Evolutionary conservation across 2,329 filamentous ascomycete species (phyloP).

Genomic region (Pestalotiopsis sp.): DNA sequence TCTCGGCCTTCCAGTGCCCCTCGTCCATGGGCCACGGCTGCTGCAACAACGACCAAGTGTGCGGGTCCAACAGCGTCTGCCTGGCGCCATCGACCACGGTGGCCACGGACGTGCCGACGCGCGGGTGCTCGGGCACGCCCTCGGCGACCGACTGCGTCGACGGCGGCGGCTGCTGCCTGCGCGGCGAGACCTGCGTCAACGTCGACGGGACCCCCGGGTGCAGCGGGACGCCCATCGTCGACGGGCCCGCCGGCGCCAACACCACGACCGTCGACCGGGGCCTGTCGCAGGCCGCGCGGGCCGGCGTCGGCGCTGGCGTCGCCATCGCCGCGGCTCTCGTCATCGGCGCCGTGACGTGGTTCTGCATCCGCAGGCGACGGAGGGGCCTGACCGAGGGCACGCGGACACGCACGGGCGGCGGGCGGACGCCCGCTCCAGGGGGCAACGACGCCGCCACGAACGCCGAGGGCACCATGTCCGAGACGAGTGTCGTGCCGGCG

Average conservation of each 20-base stretch:
- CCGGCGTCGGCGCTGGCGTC: slow-evolving; percentile 59
- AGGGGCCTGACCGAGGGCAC: slow-evolving; percentile 20
- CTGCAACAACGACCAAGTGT: slow-evolving; percentile 46
- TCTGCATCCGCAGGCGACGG: slow-evolving; percentile 46
- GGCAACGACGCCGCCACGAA: not conserved
- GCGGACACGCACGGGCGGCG: slow-evolving; percentile 14
- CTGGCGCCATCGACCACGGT: not conserved
- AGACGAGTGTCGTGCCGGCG: slow-evolving; percentile 15
- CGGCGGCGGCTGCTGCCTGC: slow-evolving; percentile 4
- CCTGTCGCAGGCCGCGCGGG: slow-evolving; percentile 54
- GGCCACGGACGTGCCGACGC: slow-evolving; percentile 9
- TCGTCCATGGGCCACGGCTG: slow-evolving; percentile 48
- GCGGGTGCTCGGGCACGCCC: slow-evolving; percentile 5
- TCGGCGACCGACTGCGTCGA: not conserved
- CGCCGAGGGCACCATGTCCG: slow-evolving; percentile 13
- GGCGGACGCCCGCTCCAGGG: not conserved
- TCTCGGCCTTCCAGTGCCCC: slow-evolving; percentile 45
- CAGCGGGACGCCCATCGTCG: slow-evolving; percentile 38
- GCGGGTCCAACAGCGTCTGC: slow-evolving; percentile 22
- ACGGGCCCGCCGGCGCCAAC: slow-evolving; percentile 35
- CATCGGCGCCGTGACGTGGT: slow-evolving; percentile 47
- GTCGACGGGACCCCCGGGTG: slow-evolving; percentile 32
- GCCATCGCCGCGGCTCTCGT: slow-evolving; percentile 45
- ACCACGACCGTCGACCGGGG: slow-evolving; percentile 28
- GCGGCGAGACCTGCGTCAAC: slow-evolving; percentile 23